These are phyloP conservation scores for Eimeria praecox DNA, from an alignment of 169 alveolate species.

Conservation along the genomic window DNA sequence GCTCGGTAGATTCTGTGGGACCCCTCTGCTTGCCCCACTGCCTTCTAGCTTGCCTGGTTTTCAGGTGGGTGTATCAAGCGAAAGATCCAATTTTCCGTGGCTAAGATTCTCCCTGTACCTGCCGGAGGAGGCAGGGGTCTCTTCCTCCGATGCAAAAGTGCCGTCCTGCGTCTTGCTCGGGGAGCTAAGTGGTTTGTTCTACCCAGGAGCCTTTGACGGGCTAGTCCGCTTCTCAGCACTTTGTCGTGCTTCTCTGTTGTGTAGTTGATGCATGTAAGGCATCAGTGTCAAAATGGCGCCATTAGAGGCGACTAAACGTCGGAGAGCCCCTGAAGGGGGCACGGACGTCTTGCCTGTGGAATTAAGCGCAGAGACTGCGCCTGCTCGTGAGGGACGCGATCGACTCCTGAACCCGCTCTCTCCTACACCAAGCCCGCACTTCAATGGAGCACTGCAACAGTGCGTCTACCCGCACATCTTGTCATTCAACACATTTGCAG, in stretches of 20 bases:
- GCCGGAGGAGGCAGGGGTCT: background rate
- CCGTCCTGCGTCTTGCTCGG: background rate
- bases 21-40: slow-evolving; percentile 21
- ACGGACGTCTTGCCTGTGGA: background rate
- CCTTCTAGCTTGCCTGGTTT: slow-evolving; percentile 25
- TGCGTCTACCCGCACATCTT: slow-evolving; percentile 79
- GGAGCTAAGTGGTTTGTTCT: background rate
- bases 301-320: slow-evolving; percentile 38
- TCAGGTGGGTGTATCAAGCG: background rate
- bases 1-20: background rate
- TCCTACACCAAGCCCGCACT: slow-evolving; percentile 56
- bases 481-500: slow-evolving; percentile 79
- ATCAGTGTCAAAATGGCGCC: slow-evolving; percentile 37
- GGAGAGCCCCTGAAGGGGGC: slow-evolving; percentile 34
- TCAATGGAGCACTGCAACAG: slow-evolving; percentile 77
- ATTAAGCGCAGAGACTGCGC: background rate
- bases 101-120: background rate
- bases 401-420: slow-evolving; percentile 60
- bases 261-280: background rate
- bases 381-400: background rate
- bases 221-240: background rate
- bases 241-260: background rate
- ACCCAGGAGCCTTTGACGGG: background rate
- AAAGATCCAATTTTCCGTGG: background rate
- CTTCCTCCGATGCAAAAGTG: background rate